These are phyloP conservation scores for Penicillium bialowiezense DNA, from an alignment of 495 filamentous ascomycete species.

Conservation along the genomic window DNA sequence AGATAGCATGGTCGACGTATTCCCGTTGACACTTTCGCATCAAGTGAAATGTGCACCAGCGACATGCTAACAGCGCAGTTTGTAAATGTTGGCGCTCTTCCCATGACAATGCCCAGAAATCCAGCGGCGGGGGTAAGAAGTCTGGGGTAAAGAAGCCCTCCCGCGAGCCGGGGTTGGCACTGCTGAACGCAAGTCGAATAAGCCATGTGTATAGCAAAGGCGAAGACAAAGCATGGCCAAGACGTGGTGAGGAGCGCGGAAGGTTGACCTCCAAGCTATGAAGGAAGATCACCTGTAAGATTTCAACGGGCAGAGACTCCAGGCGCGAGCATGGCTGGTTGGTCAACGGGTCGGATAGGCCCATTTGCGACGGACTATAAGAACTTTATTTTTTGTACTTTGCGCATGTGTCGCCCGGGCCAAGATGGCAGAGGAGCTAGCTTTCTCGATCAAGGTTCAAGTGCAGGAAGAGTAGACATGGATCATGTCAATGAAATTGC, in stretches of 20 bases:
- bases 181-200: conserved; percentile 42
- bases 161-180: conserved; percentile 27
- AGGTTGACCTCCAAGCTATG: conserved; percentile 49
- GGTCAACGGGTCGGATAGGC: conserved; percentile 9
- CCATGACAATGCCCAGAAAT: conserved; percentile 26
- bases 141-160: conserved; percentile 33
- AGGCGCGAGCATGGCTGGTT: conserved; percentile 30
- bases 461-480: background rate
- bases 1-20: conserved; percentile 34
- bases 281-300: conserved; percentile 52
- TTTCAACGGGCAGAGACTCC: conserved; percentile 51
- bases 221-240: conserved; percentile 34
- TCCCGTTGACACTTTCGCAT: conserved; percentile 41
- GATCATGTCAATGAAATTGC: conserved; percentile 11
- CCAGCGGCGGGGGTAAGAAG: conserved; percentile 36
- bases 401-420: background rate
- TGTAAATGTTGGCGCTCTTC: conserved; percentile 28
- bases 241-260: conserved; percentile 39
- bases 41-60: conserved; percentile 44
- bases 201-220: conserved; percentile 43
- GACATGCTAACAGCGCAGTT: conserved; percentile 34
- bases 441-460: background rate
- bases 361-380: conserved; percentile 14
- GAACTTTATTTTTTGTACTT: background rate
- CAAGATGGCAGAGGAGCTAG: background rate